A percentile compares a stretch with the other conserved stretches of the same genome.
These are phyloP conservation scores for Tephrocybe sp. DNA, from an alignment of 768 basidiomycete genomes.

Conservation along the genomic window DNA sequence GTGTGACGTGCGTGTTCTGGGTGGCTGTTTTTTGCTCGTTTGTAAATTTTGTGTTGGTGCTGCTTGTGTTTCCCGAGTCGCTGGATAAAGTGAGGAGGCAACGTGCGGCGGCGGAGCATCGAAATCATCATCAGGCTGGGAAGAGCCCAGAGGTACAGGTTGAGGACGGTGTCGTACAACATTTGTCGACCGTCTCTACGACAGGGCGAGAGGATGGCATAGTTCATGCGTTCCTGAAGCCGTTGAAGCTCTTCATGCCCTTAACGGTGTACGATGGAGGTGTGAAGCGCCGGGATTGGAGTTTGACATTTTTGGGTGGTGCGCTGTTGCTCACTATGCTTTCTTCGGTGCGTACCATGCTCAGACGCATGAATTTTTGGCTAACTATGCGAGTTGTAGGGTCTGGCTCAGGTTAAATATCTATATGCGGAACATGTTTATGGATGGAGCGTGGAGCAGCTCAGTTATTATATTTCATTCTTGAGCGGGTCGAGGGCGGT, in stretches of 20 bases:
- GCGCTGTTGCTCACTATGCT: conserved; percentile 65
- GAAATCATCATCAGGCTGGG: too few relatives aligned
- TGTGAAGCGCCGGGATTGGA: conserved; percentile 70
- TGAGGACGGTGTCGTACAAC: too few relatives aligned
- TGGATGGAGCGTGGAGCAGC: conserved; percentile 67
- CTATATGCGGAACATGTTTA: conserved; percentile 76
- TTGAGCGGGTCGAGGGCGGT: conserved; percentile 62
- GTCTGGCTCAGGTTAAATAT: conserved; percentile 81
- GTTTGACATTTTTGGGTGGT: conserved; percentile 67
- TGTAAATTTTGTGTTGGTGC: conserved; percentile 57
- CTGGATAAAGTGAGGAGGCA: conserved; percentile 43
- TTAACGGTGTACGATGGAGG: conserved; percentile 41
- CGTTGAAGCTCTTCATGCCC: conserved; percentile 77
- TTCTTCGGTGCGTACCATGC: conserved; percentile 52
- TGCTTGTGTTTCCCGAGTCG: conserved; percentile 73
- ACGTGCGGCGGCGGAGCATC: conserved; percentile 27
- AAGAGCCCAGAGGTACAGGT: too few relatives aligned
- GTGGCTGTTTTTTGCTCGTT: conserved; percentile 43
- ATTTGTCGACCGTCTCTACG: too few relatives aligned
- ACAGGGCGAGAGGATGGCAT: too few relatives aligned
- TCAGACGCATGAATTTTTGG: background rate
- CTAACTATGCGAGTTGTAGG: conserved; percentile 34
- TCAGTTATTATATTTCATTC: conserved; percentile 77
- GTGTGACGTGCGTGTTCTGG: conserved; percentile 50
- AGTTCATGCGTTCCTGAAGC: conserved; percentile 45